These are phyloP conservation scores for Ustilago crameri DNA, from an alignment of 1,284 basidiomycete genomes.

Conservation along the genomic window DNA sequence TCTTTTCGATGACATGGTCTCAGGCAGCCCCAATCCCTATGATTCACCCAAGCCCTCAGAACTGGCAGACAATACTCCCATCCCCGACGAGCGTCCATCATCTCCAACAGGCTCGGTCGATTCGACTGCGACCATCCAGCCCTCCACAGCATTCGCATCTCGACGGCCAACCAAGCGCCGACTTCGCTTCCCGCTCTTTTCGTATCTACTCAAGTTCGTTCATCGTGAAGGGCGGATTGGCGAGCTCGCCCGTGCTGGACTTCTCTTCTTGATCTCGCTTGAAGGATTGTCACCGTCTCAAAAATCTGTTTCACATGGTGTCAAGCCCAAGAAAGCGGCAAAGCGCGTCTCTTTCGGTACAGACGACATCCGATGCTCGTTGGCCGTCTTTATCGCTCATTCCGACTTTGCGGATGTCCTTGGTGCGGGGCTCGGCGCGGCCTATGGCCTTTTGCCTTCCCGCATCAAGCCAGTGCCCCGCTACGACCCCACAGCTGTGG, in stretches of 20 bases:
- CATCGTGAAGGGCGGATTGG: slow-evolving; percentile 94
- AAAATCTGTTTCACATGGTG: neutral
- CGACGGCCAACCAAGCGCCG: slow-evolving; percentile 23
- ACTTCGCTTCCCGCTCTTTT: slow-evolving; percentile 73
- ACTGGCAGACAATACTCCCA: neutral
- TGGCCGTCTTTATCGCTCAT: slow-evolving; percentile 92
- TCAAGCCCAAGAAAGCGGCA: slow-evolving; percentile 5
- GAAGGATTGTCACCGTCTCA: slow-evolving; percentile 17
- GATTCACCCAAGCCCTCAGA: neutral
- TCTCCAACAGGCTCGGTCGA: slow-evolving; percentile 44
- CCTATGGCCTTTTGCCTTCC: slow-evolving; percentile 85
- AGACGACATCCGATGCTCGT: slow-evolving; percentile 70
- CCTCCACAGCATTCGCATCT: slow-evolving; percentile 16
- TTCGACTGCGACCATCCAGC: slow-evolving; percentile 46
- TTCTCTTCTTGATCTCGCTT: slow-evolving; percentile 92
- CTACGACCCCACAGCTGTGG: slow-evolving; percentile 37
- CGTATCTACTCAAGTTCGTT: slow-evolving; percentile 92
- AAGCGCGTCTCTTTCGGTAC: slow-evolving; percentile 27
- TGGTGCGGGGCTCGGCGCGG: slow-evolving; percentile 89
- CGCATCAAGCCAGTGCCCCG: slow-evolving; percentile 27
- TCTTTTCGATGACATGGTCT: slow-evolving; percentile 13
- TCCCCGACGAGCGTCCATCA: slow-evolving; percentile 13
- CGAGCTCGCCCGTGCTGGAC: slow-evolving; percentile 89
- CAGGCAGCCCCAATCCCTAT: neutral
- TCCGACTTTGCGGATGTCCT: slow-evolving; percentile 97